Percentiles rank a stretch among this genome's conserved stretches.
phyloP scores from a whole-genome alignment of 129 eudicot genomes.

The Flaveria brownii region DNA sequence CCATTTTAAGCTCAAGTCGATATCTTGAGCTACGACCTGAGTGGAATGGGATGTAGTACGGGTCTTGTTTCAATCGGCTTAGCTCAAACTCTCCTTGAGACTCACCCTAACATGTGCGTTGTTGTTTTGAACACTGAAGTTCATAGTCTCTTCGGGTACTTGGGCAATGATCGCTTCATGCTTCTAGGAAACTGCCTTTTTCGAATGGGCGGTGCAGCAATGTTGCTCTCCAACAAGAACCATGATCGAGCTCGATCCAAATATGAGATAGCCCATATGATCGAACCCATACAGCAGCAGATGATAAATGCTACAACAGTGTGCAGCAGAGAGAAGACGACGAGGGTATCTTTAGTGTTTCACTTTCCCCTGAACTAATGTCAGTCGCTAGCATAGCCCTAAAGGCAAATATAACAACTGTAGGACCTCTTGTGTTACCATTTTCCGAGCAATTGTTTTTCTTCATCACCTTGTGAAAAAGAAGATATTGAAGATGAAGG shows the following conservation, averaged over 20 bases:
- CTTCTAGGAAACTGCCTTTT: conserved; percentile 9
- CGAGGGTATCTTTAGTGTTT: not conserved
- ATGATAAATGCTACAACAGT: conserved; percentile 9
- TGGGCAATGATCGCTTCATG: conserved; percentile 24
- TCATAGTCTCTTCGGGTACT: not conserved
- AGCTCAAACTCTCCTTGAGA: not conserved
- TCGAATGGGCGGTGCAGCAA: conserved; percentile 15
- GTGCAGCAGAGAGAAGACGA: conserved; percentile 11
- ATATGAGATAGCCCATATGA: conserved; percentile 8
- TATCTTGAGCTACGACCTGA: conserved; percentile 4
- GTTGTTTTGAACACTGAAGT: conserved; percentile 10
- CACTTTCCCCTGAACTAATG: conserved; percentile 10
- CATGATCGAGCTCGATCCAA: not conserved
- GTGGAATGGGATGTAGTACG: conserved; percentile 24
- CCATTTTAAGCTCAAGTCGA: conserved; percentile 4
- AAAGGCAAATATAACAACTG: conserved; percentile 21
- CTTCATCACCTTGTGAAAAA: not conserved
- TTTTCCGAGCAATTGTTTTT: conserved; percentile 8
- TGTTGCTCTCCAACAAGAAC: conserved; percentile 16
- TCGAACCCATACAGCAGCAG: not conserved
- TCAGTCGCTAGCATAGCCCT: not conserved
- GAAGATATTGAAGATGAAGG: conserved; percentile 15
- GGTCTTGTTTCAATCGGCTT: conserved; percentile 16
- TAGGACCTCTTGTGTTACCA: conserved; percentile 24
- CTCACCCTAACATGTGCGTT: not conserved